These are phyloP conservation scores for Boletus semigastroideus DNA, from an alignment of 1,284 basidiomycete genomes.

Conservation along the genomic window DNA sequence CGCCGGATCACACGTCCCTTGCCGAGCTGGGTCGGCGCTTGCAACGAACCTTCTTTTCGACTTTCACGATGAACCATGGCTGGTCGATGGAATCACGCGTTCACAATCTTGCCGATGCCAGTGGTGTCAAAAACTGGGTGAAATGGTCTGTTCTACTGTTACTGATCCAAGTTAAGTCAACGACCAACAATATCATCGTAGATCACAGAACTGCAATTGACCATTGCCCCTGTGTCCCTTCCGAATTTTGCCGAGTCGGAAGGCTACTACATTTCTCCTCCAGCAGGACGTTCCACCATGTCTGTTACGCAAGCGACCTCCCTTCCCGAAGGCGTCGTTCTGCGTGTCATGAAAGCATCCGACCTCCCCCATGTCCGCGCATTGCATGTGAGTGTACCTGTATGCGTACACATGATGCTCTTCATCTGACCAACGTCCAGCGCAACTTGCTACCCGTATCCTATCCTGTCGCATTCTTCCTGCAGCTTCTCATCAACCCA, in stretches of 20 bases:
- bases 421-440: constrained; percentile 26
- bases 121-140: too few relatives aligned
- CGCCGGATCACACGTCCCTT: too few relatives aligned
- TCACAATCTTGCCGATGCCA: too few relatives aligned
- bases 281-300: constrained; percentile 13
- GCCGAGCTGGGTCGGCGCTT: too few relatives aligned
- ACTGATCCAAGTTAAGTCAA: too few relatives aligned
- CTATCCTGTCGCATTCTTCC: constrained; percentile 53
- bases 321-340: constrained; percentile 13
- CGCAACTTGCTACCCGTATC: constrained; percentile 42
- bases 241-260: constrained; percentile 20
- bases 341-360: constrained; percentile 35
- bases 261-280: not conserved
- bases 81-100: too few relatives aligned
- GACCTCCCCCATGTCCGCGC: constrained; percentile 43
- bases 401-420: not conserved
- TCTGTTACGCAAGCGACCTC: not conserved
- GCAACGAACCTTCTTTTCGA: too few relatives aligned
- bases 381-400: constrained; percentile 43
- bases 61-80: too few relatives aligned
- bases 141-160: too few relatives aligned
- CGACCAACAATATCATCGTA: too few relatives aligned
- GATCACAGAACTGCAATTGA: not conserved
- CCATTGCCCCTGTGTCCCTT: not conserved
- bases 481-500: constrained; percentile 51